Evolutionary conservation across 257 asterid species (phyloP).

Genomic region (Nicotiana obtusifolia): DNA sequence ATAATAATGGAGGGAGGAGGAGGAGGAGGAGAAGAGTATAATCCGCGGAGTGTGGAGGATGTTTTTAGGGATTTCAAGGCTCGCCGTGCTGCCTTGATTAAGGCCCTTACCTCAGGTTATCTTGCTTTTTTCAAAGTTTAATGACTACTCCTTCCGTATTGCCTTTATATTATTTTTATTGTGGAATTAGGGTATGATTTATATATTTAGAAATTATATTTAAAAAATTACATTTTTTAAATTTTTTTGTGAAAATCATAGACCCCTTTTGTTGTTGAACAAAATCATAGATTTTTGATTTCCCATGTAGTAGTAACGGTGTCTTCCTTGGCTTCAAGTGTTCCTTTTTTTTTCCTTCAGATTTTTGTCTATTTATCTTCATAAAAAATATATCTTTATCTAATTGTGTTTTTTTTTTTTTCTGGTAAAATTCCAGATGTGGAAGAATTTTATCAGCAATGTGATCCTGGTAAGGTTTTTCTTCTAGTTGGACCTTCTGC

Average conservation of each 20-base stretch:
- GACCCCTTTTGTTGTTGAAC: background rate
- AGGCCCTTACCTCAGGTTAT: slow-evolving; percentile 53
- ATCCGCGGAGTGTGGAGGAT: slow-evolving; percentile 50
- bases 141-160: background rate
- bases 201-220: background rate
- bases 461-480: slow-evolving; percentile 42
- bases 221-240: background rate
- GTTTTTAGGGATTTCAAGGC: slow-evolving; percentile 49
- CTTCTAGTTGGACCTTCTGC: background rate
- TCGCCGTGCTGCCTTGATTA: slow-evolving; percentile 44
- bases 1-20: slow-evolving; percentile 20
- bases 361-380: background rate
- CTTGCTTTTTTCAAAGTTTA: background rate
- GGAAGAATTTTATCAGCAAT: slow-evolving; percentile 51
- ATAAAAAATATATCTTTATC: background rate
- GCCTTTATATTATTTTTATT: background rate
- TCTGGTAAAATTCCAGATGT: slow-evolving; percentile 35
- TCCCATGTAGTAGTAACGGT: background rate
- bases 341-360: background rate
- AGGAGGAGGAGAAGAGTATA: slow-evolving; percentile 15
- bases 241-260: background rate
- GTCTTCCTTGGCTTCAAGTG: background rate
- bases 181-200: background rate
- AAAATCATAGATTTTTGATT: background rate
- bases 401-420: background rate